Evolutionary conservation across 192 early-diverging fungal genomes (phyloP).

Genomic region (Mortierella antarctica): DNA sequence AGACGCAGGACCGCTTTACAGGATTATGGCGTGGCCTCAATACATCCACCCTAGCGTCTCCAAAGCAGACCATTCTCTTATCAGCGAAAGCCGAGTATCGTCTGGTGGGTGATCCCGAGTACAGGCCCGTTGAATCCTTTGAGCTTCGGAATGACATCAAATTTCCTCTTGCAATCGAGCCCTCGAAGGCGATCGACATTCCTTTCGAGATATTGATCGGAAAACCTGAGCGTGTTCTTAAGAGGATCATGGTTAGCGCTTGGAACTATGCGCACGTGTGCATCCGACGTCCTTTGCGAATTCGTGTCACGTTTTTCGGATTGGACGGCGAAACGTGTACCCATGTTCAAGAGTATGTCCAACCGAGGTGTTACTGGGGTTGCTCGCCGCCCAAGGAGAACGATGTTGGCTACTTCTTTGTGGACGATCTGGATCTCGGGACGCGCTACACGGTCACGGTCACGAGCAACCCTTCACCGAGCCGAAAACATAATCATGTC

Average conservation of each 20-base stretch:
- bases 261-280: conserved; percentile 46
- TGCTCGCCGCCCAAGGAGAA: conserved; percentile 24
- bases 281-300: conserved; percentile 47
- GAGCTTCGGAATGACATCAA: conserved; percentile 13
- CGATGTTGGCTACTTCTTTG: conserved; percentile 50
- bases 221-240: conserved; percentile 31
- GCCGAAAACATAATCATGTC: conserved; percentile 11
- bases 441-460: conserved; percentile 16
- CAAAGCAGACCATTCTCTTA: conserved; percentile 6
- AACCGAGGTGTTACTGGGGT: background rate
- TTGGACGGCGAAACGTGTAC: conserved; percentile 37
- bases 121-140: conserved; percentile 24
- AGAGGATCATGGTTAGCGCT: conserved; percentile 9
- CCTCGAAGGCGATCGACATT: conserved; percentile 31
- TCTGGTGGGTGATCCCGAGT: conserved; percentile 46
- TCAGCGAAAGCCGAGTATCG: conserved; percentile 43
- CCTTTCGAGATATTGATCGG: conserved; percentile 32
- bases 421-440: conserved; percentile 40
- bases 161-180: conserved; percentile 33
- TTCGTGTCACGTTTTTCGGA: conserved; percentile 34
- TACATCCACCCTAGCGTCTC: background rate
- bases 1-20: conserved; percentile 4
- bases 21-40: conserved; percentile 16
- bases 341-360: conserved; percentile 51
- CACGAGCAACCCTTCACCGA: background rate